Base-by-base conservation (phyloP, 176 grass and related monocot species). In the Miscanthus lutarioriparius region DNA sequence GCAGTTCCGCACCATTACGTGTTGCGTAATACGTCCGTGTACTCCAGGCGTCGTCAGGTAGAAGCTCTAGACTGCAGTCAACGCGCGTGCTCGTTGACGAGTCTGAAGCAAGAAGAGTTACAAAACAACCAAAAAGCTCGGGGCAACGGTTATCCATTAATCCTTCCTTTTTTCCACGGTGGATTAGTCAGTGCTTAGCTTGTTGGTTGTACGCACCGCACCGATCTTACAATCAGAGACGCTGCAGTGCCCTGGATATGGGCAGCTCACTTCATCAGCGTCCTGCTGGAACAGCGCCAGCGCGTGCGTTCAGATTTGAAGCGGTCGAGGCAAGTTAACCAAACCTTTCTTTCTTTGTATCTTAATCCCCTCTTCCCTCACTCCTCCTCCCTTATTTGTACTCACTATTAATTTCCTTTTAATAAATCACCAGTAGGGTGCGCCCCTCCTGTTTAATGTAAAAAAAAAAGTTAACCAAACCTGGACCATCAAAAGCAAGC, bases 291-390 rank as follows among this genome's bases (percentile, higher is more conserved):
- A 40, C 38, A 86, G 10, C 2, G 14, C 43, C 38, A 86, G 10
- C 2, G 14, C 43, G 25, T 53, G 73, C 28, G 27, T 75, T 75
- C 30, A 49, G 47, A 75, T 82, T 17, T 40, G 27, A 16, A 59
- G 79, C 49, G 6, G 86, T 22, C 22, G 86, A 82, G 80, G 68
- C 14, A 76, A 48, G 38, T 7, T 20, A 70, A 77, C 80, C 64
- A 38, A 62, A 76, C 80, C 64, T 49, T n/a, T n/a, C n/a, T n/a
- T n/a, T n/a, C n/a, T n/a, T n/a, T n/a, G n/a, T n/a, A n/a, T n/a
- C n/a, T n/a, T n/a, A n/a, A n/a, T n/a, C n/a, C n/a, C n/a, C n/a
- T n/a, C n/a, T n/a, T n/a, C n/a, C n/a, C n/a, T n/a, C n/a, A n/a
- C n/a, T n/a, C n/a, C n/a, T n/a, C n/a, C n/a, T n/a, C n/a, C n/a